phyloP scores from a whole-genome alignment of 768 basidiomycete genomes.

The Amanita jacksonii region DNA sequence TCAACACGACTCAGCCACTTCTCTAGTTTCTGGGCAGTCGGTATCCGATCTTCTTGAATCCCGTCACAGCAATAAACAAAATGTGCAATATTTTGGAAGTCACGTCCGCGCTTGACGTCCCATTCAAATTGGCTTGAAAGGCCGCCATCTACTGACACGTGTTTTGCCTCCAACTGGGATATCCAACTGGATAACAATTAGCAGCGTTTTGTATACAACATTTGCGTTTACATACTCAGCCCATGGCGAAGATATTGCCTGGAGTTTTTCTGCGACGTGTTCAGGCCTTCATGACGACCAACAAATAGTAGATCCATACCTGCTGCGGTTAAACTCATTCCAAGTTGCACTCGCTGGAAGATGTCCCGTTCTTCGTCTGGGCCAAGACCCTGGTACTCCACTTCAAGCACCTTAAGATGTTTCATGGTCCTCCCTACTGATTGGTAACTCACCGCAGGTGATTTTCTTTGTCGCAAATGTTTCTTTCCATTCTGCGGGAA shows the following conservation, averaged over 20 bases:
- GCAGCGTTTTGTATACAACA: not conserved
- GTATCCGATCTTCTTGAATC: conserved; percentile 37
- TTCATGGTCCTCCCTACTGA: not conserved
- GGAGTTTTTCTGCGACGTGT: conserved; percentile 53
- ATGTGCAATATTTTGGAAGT: conserved; percentile 67
- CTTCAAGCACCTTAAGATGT: conserved; percentile 24
- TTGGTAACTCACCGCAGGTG: conserved; percentile 48
- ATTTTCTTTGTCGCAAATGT: conserved; percentile 47
- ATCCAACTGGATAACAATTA: conserved; percentile 39
- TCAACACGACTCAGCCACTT: conserved; percentile 37
- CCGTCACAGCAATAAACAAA: conserved; percentile 59
- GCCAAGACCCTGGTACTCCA: conserved; percentile 54
- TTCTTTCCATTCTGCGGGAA: conserved; percentile 43
- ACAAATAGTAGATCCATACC: conserved; percentile 29
- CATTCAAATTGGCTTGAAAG: conserved; percentile 47
- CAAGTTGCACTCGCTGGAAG: conserved; percentile 76
- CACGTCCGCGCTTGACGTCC: conserved; percentile 61
- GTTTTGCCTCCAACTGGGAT: conserved; percentile 41
- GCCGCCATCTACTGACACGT: conserved; percentile 50
- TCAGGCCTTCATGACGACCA: not conserved
- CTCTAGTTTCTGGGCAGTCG: conserved; percentile 48
- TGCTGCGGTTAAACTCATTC: conserved; percentile 64
- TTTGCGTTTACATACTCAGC: conserved; percentile 30
- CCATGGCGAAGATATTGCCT: conserved; percentile 68
- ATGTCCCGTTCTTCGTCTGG: conserved; percentile 63